Base-by-base conservation (phyloP, 2,329 filamentous ascomycete species). In the Pyricularia sp. region DNA sequence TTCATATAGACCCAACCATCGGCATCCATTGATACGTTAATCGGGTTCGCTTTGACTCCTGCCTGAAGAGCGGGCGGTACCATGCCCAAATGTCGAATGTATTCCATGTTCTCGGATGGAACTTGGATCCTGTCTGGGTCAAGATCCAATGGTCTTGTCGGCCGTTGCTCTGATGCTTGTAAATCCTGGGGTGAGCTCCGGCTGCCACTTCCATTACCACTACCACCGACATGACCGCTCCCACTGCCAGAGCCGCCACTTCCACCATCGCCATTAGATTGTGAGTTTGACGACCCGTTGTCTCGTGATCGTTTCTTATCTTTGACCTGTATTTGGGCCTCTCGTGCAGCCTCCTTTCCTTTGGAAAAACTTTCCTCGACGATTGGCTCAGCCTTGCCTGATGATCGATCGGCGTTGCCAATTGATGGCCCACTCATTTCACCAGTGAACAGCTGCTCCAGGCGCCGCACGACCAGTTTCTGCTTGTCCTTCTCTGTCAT, bases 1-100 rank as follows among this genome's bases (percentile, higher is more conserved):
- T 95, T 95, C 7, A 95, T 80, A 73, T 94, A 94, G 0, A 94
- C 88, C 92, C 92, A 95, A 4, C 91, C 91, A 30, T 93, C 88
- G 0, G 83, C 82, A 68, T 90, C 88, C 0, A 88, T 84, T 17
- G 85, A 83, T 12, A 88, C 85, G 67, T 88, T 83, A 2, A 78
- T 67, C 5, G 69, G 26, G 31, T 67, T 75, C 1, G 80, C 74
- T 23, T 79, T 80, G 20, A 81, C 79, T 2, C 81, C 79, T 11
- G 80, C 80, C 11, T 82, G 72, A 2, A 86, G 76, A 65, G 90
- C 83, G 0, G 88, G 87, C 0, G 88, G 87, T 0, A 86, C 80
- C 11, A 92, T 82, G 12, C 90, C 90, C 14, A 94, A 80, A 76
- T 93, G 91, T 7, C 89, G 87, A 72, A 93, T 91, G 74, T 93